These are phyloP conservation scores for Mycosarcoma maydis DNA, from an alignment of 1,284 basidiomycete genomes.

Conservation along the genomic window DNA sequence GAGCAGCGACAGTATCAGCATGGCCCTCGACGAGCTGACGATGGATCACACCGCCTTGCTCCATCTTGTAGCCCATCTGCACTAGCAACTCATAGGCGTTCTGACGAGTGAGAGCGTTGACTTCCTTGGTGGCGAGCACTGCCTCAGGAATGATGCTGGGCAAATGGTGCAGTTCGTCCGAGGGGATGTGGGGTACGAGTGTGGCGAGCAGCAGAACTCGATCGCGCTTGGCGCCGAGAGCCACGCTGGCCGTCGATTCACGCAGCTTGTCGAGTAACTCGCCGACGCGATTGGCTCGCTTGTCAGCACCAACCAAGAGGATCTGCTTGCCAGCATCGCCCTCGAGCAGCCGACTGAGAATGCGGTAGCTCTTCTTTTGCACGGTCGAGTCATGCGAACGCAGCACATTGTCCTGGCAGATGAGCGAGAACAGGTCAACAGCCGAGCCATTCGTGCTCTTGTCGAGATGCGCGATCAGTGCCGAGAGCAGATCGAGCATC, in stretches of 20 bases:
- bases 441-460: constrained; percentile 42
- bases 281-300: constrained; percentile 26
- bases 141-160: constrained; percentile 92
- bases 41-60: constrained; percentile 82
- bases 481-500: constrained; percentile 87
- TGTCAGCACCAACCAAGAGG: constrained; percentile 18
- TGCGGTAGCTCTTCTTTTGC: constrained; percentile 95
- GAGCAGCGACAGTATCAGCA: constrained; percentile 9
- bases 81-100: constrained; percentile 92
- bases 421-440: constrained; percentile 70
- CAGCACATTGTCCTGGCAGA: constrained; percentile 70
- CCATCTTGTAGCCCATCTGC: constrained; percentile 92
- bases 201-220: constrained; percentile 81
- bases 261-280: constrained; percentile 57
- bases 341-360: constrained; percentile 74
- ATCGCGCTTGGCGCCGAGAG: constrained; percentile 84
- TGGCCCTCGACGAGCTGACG: constrained; percentile 77
- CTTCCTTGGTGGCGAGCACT: constrained; percentile 96
- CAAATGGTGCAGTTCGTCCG: constrained; percentile 81
- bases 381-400: constrained; percentile 77
- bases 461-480: constrained; percentile 76
- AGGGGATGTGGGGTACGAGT: constrained; percentile 78
- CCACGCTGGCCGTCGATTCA: constrained; percentile 70
- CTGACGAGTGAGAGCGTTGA: constrained; percentile 88
- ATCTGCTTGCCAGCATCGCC: constrained; percentile 47